phyloP scores from a whole-genome alignment of 164 flowering plant species.

The Liriodendron chinense region DNA sequence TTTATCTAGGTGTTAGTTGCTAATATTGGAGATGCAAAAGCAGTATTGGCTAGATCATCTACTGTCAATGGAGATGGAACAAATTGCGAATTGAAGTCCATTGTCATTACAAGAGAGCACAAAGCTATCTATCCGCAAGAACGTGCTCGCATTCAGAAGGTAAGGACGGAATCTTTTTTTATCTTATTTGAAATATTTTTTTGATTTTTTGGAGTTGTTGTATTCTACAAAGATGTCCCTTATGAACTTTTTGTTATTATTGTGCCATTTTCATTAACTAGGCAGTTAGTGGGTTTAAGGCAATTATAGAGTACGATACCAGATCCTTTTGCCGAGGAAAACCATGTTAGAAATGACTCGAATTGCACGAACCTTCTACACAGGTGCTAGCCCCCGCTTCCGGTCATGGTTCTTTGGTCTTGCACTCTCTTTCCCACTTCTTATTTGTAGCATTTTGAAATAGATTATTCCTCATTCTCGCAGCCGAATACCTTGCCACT shows the following conservation, averaged over 20 bases:
- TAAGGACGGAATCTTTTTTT: conserved; percentile 7
- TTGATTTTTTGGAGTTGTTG: background rate
- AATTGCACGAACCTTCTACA: too few relatives aligned
- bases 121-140: conserved; percentile 91
- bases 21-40: conserved; percentile 93
- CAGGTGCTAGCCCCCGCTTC: too few relatives aligned
- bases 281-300: too few relatives aligned
- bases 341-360: too few relatives aligned
- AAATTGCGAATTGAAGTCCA: conserved; percentile 54
- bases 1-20: conserved; percentile 73
- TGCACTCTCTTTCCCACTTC: too few relatives aligned
- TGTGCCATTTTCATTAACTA: too few relatives aligned
- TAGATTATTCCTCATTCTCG: too few relatives aligned
- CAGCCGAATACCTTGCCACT: too few relatives aligned
- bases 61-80: conserved; percentile 37
- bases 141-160: conserved; percentile 88
- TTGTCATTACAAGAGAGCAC: conserved; percentile 90
- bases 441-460: too few relatives aligned
- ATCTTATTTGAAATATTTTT: background rate
- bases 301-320: too few relatives aligned
- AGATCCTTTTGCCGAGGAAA: too few relatives aligned
- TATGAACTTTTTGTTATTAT: background rate
- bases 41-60: conserved; percentile 69
- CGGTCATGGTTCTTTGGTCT: too few relatives aligned
- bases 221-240: background rate